These are phyloP conservation scores for Capsicum rhomboideum DNA, from an alignment of 257 asterid genomes.

Conservation along the genomic window DNA sequence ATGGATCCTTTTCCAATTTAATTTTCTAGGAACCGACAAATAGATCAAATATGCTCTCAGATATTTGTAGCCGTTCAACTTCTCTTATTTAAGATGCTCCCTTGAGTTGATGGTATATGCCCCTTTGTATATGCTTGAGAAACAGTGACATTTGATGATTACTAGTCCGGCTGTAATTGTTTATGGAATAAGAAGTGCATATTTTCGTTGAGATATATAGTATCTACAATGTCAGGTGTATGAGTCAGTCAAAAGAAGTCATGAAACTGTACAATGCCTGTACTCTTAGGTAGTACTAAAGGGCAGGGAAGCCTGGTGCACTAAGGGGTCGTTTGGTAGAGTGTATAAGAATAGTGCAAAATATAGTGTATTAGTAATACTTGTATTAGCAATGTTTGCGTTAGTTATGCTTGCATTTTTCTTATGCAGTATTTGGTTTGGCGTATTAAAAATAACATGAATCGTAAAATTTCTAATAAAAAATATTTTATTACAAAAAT, in stretches of 20 bases:
- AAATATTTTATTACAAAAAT: no score
- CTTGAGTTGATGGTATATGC: neutral
- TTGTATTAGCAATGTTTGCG: no score
- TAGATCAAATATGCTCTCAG: neutral
- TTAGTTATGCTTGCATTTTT: no score
- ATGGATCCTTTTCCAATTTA: neutral
- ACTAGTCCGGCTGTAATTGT: neutral
- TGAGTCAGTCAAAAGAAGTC: neutral
- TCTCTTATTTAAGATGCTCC: neutral
- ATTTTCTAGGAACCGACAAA: neutral
- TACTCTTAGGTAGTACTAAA: no score
- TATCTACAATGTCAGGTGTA: neutral
- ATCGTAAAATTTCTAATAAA: no score
- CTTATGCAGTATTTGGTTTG: no score
- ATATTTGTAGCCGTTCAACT: neutral
- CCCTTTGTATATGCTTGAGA: neutral
- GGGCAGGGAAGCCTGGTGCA: no score
- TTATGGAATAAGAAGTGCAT: neutral
- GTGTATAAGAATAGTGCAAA: no score
- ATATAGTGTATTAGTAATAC: no score
- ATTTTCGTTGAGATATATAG: neutral
- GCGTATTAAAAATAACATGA: no score
- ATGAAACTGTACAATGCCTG: neutral
- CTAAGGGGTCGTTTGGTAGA: no score
- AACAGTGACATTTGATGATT: neutral